These are phyloP conservation scores for Bretschneidera sinensis DNA, from an alignment of 345 rosid species.

Conservation along the genomic window DNA sequence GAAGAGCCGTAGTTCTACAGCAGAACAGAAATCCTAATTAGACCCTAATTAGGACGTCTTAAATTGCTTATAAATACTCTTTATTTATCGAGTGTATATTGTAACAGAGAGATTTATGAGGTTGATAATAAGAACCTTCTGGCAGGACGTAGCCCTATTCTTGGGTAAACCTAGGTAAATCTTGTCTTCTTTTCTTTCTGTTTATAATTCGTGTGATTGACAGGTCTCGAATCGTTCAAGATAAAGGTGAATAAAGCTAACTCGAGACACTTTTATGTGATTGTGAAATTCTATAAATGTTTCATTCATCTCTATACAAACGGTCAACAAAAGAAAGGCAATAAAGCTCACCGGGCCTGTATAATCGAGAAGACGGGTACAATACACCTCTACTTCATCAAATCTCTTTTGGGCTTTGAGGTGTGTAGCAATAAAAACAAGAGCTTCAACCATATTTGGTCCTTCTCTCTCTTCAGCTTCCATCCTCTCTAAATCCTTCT, in stretches of 20 bases:
- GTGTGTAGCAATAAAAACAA: conserved; percentile 74
- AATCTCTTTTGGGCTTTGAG: conserved; percentile 58
- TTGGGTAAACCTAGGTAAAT: too few relatives aligned
- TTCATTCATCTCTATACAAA: background rate
- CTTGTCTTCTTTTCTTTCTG: too few relatives aligned
- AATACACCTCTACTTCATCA: conserved; percentile 93
- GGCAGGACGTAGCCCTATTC: too few relatives aligned
- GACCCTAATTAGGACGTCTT: too few relatives aligned
- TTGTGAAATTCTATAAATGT: background rate
- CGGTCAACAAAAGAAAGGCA: background rate
- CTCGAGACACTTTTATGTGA: conserved; percentile 7
- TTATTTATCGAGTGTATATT: too few relatives aligned
- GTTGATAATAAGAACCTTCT: too few relatives aligned
- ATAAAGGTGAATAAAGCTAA: background rate
- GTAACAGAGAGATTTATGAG: too few relatives aligned
- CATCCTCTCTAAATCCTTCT: conserved; percentile 89
- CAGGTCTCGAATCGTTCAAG: too few relatives aligned
- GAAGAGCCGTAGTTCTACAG: too few relatives aligned
- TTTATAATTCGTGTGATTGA: too few relatives aligned
- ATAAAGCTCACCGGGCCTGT: conserved; percentile 75
- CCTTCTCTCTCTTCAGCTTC: conserved; percentile 96
- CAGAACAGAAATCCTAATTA: too few relatives aligned
- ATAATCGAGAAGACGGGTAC: conserved; percentile 89
- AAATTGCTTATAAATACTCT: too few relatives aligned
- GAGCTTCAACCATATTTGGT: conserved; percentile 84